These are phyloP conservation scores for Dipteronia dyeriana DNA, from an alignment of 345 rosid species.

Conservation along the genomic window DNA sequence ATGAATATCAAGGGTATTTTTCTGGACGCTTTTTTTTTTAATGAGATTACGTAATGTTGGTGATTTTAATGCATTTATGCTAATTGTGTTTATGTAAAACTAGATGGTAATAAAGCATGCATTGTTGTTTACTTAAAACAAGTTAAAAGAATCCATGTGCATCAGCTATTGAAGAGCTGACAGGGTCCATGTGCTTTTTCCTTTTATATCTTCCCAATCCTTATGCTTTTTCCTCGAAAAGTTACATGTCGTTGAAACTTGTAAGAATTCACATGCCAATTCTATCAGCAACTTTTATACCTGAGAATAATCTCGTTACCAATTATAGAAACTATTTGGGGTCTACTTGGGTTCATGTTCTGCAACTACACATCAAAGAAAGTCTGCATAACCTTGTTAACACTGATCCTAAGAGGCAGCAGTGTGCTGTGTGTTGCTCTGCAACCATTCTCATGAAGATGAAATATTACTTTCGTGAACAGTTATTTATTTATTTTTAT, in stretches of 20 bases:
- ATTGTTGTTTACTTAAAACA: neutral
- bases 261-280: neutral
- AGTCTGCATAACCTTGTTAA: neutral
- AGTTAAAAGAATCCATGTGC: neutral
- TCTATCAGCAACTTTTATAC: neutral
- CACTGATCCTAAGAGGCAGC: neutral
- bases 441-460: neutral
- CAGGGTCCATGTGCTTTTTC: too few relatives aligned
- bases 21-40: neutral
- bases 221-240: neutral
- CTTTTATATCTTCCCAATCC: neutral
- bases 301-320: neutral
- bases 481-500: neutral
- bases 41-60: neutral
- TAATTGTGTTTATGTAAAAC: neutral
- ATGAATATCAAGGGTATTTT: constrained; percentile 65
- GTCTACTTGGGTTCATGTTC: neutral
- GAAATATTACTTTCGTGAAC: neutral
- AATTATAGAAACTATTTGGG: neutral
- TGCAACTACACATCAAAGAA: neutral
- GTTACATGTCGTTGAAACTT: neutral
- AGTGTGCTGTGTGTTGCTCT: neutral
- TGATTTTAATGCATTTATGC: neutral
- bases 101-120: neutral
- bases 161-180: neutral